A percentile compares a stretch with the other conserved stretches of the same genome.
Conservation (phyloP, 2,329 filamentous ascomycete species). For the Hirsutella rhossiliensis region DNA sequence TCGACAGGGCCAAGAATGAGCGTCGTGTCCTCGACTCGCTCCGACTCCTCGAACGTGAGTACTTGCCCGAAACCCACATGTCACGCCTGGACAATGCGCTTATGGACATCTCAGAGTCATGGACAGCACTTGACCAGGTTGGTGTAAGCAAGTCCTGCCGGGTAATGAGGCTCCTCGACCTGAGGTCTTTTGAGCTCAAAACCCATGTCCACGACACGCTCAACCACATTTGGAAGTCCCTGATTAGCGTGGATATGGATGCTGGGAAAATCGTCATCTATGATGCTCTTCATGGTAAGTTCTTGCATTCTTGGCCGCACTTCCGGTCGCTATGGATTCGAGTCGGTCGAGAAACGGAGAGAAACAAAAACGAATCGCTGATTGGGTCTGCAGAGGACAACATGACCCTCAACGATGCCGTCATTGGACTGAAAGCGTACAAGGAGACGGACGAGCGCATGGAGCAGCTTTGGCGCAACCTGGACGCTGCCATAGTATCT, state of each 20-base stretch:
- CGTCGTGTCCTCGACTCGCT: conserved; percentile 44
- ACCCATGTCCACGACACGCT: conserved; percentile 54
- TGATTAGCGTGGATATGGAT: conserved; percentile 51
- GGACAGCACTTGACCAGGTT: conserved; percentile 45
- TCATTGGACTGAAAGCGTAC: conserved; percentile 44
- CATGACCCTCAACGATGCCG: conserved; percentile 40
- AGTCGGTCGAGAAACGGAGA: too few relatives aligned
- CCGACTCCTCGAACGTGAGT: conserved; percentile 41
- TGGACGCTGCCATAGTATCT: conserved; percentile 48
- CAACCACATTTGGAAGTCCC: conserved; percentile 55
- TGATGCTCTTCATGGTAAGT: conserved; percentile 35
- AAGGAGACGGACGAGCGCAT: conserved; percentile 50
- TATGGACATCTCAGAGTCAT: conserved; percentile 32
- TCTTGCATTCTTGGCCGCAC: background rate
- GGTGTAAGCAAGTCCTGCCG: conserved; percentile 49
- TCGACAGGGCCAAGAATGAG: conserved; percentile 44
- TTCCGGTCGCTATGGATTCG: background rate
- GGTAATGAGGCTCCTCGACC: conserved; percentile 51
- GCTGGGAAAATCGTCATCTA: conserved; percentile 43
- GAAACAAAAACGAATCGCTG: conserved; percentile 4
- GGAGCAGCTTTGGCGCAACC: conserved; percentile 46
- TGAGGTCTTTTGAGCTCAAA: conserved; percentile 54
- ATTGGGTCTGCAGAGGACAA: conserved; percentile 27
- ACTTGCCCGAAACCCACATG: background rate
- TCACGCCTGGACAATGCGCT: background rate